Evolutionary conservation across 768 basidiomycete species (phyloP).

Genomic region (Infundibulicybe gibba): DNA sequence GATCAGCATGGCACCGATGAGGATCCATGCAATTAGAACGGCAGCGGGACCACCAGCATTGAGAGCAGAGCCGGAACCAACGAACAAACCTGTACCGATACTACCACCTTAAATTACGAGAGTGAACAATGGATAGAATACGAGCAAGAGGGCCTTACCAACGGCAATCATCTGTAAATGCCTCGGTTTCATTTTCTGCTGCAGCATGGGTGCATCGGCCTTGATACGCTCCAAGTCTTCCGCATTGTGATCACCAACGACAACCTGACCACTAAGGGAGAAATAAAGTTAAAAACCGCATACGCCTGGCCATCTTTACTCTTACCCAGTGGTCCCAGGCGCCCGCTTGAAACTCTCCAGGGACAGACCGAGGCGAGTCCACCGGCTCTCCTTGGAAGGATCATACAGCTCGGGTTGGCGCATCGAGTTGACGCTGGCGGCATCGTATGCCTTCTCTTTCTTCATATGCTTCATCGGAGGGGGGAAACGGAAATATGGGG

Average conservation of each 20-base stretch:
- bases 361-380: conserved; percentile 39
- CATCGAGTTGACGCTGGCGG: conserved; percentile 23
- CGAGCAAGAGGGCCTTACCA: conserved; percentile 4
- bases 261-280: conserved; percentile 29
- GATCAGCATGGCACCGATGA: too few species aligned
- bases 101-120: conserved; percentile 31
- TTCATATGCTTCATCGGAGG: too few species aligned
- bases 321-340: conserved; percentile 42
- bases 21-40: too few species aligned
- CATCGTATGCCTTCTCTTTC: too few species aligned
- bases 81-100: conserved; percentile 47
- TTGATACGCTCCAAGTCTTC: conserved; percentile 29
- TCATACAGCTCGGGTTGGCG: conserved; percentile 41
- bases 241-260: conserved; percentile 29
- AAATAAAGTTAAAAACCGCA: not conserved
- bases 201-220: too few species aligned
- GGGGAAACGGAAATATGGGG: too few species aligned
- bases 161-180: too few species aligned
- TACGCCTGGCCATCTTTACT: not conserved
- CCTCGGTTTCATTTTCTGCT: conserved; percentile 45
- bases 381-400: conserved; percentile 40
- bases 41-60: too few species aligned
- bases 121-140: not conserved
- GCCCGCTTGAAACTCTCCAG: conserved; percentile 44
- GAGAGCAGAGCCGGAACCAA: too few species aligned